Conservation (phyloP, 2,329 filamentous ascomycete genomes). For the Zymoseptoria crescenta region DNA sequence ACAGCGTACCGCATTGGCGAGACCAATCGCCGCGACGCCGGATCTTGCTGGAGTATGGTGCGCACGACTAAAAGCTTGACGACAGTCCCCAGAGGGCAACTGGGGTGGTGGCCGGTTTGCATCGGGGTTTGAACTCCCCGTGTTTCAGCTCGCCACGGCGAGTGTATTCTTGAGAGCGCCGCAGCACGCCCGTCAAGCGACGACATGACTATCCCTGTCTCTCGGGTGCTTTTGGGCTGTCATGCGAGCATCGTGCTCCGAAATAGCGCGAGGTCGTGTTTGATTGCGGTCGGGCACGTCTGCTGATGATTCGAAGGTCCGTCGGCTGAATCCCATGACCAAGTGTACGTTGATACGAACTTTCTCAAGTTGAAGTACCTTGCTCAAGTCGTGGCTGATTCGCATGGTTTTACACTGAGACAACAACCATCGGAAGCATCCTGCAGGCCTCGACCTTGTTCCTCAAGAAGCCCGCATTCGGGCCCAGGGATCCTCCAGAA, state of each 20-base stretch:
- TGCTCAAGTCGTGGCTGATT: not conserved
- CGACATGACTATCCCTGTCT: not conserved
- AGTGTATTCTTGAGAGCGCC: not conserved
- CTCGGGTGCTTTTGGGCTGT: not conserved
- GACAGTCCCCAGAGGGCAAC: not conserved
- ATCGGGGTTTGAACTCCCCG: not conserved
- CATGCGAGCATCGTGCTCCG: not conserved
- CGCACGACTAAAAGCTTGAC: not conserved
- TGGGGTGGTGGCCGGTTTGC: not conserved
- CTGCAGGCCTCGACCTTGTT: not conserved
- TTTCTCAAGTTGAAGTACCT: not conserved
- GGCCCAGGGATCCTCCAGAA: conserved; percentile 65
- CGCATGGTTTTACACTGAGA: not conserved
- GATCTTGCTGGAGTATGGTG: not conserved
- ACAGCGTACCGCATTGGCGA: not conserved
- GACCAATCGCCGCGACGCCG: no score
- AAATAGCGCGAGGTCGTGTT: not conserved
- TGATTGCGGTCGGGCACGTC: not conserved
- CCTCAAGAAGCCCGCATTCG: conserved; percentile 34
- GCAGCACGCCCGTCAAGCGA: not conserved
- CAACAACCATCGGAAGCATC: not conserved
- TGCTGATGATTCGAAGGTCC: no score
- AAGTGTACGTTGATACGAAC: no score
- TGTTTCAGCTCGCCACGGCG: not conserved
- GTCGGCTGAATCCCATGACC: no score